These are phyloP conservation scores for Metschnikowia lachancei DNA, from an alignment of 805 yeast species.

Conservation along the genomic window DNA sequence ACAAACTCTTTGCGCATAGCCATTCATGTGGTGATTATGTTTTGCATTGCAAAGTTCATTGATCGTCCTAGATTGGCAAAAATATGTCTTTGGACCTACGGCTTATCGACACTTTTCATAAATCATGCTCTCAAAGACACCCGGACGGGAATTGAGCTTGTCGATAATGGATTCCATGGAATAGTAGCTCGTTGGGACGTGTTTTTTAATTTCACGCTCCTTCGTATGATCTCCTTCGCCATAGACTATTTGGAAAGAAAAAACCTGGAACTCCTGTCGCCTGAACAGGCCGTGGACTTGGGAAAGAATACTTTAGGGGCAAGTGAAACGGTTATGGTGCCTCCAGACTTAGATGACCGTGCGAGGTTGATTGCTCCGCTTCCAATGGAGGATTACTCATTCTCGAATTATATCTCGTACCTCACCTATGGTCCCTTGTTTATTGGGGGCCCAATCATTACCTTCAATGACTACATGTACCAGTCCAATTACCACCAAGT, in stretches of 20 bases:
- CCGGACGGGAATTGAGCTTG: slow-evolving; percentile 50
- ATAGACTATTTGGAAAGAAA: slow-evolving; percentile 61
- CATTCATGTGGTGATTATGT: slow-evolving; percentile 56
- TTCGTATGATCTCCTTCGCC: slow-evolving; percentile 80
- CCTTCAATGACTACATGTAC: slow-evolving; percentile 85
- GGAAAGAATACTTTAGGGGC: slow-evolving; percentile 1
- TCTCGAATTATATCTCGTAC: slow-evolving; percentile 71
- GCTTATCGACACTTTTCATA: slow-evolving; percentile 70
- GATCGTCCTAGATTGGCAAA: slow-evolving; percentile 40
- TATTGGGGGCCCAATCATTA: slow-evolving; percentile 91
- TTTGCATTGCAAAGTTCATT: slow-evolving; percentile 41
- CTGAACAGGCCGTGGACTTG: slow-evolving; percentile 1
- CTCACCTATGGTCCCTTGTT: slow-evolving; percentile 82
- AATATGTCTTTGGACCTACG: slow-evolving; percentile 67
- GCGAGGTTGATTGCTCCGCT: slow-evolving; percentile 65
- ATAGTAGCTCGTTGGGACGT: slow-evolving; percentile 93
- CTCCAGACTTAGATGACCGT: slow-evolving; percentile 48
- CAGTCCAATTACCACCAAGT: slow-evolving; percentile 59
- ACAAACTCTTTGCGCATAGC: slow-evolving; percentile 61
- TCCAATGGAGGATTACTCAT: slow-evolving; percentile 56
- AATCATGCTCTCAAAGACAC: slow-evolving; percentile 65
- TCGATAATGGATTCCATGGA: slow-evolving; percentile 68
- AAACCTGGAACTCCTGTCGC: background rate
- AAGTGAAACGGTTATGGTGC: slow-evolving; percentile 2
- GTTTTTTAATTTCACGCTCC: slow-evolving; percentile 82